A percentile compares a stretch with the other conserved stretches of the same genome.
These are phyloP conservation scores for Albophoma yamanashiensis DNA, from an alignment of 2,329 filamentous ascomycete genomes.

Conservation along the genomic window DNA sequence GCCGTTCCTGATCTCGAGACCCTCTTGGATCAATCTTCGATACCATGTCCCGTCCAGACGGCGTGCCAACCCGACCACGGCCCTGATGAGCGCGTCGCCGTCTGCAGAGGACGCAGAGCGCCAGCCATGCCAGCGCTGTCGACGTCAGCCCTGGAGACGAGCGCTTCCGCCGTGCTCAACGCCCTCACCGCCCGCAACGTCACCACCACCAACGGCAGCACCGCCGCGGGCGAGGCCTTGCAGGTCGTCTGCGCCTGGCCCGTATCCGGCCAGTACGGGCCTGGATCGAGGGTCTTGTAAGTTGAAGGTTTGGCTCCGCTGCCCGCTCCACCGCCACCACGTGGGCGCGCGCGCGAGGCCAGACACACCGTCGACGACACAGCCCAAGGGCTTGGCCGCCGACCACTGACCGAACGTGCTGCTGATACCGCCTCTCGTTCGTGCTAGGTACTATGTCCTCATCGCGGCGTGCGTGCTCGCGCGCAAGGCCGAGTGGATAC, in stretches of 20 bases:
- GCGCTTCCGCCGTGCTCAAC: background rate
- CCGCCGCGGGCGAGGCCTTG: slow-evolving; percentile 5
- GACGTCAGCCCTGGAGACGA: background rate
- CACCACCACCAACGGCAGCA: slow-evolving; percentile 1
- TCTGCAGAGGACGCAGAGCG: background rate
- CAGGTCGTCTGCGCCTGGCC: slow-evolving; percentile 47
- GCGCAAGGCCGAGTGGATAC: slow-evolving; percentile 50
- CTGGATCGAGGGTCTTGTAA: slow-evolving; percentile 40
- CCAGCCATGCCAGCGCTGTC: background rate
- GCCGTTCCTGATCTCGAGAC: background rate
- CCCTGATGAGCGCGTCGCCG: background rate
- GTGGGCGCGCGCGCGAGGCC: background rate
- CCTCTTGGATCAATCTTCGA: no score
- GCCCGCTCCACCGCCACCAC: background rate
- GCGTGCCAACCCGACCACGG: background rate
- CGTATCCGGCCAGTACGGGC: slow-evolving; percentile 45
- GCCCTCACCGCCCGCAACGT: background rate
- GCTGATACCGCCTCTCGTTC: background rate
- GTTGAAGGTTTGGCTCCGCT: background rate
- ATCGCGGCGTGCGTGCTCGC: slow-evolving; percentile 52
- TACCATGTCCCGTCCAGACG: background rate
- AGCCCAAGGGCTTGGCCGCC: background rate
- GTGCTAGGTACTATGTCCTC: slow-evolving; percentile 48
- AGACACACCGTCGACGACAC: background rate
- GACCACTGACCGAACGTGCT: background rate